Evolutionary conservation across 768 basidiomycete genomes (phyloP).

Genomic region (Panaeolus papilionaceus): DNA sequence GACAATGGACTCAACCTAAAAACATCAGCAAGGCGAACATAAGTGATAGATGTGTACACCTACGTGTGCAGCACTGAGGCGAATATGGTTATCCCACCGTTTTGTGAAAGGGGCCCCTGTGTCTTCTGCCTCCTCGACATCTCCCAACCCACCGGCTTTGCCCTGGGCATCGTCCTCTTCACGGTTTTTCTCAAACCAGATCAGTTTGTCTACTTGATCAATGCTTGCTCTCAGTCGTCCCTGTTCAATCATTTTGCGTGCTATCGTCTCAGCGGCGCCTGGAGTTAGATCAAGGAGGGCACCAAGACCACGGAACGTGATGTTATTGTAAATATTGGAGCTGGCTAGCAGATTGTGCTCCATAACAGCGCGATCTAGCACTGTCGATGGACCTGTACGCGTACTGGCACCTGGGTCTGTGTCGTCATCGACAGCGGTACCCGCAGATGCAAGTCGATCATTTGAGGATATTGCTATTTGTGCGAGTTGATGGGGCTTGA

Average conservation of each 20-base stretch:
- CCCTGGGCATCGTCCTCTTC: constrained; percentile 95
- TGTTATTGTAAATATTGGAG: constrained; percentile 97
- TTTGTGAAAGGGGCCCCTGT: constrained; percentile 91
- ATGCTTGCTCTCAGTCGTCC: constrained; percentile 91
- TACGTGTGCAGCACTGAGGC: constrained; percentile 87
- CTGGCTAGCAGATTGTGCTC: constrained; percentile 98
- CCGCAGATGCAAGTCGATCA: constrained; percentile 75
- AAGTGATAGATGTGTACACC: constrained; percentile 29
- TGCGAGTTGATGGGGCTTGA: constrained; percentile 95
- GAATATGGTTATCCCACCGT: constrained; percentile 95
- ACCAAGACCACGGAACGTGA: constrained; percentile 94
- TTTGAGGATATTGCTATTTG: constrained; percentile 85
- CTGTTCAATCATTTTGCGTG: constrained; percentile 98
- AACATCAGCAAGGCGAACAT: constrained; percentile 19
- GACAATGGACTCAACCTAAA: constrained; percentile 85
- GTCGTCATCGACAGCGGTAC: constrained; percentile 60
- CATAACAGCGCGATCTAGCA: constrained; percentile 97
- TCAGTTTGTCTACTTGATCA: constrained; percentile 94
- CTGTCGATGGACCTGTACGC: constrained; percentile 91
- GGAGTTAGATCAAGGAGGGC: constrained; percentile 88
- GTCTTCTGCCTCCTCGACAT: constrained; percentile 87
- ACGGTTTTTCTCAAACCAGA: constrained; percentile 87
- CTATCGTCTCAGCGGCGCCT: constrained; percentile 96
- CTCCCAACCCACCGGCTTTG: constrained; percentile 92
- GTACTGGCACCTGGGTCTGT: constrained; percentile 68